phyloP scores from a whole-genome alignment of 106 monocot genomes.

The Dendrobium nobile region DNA sequence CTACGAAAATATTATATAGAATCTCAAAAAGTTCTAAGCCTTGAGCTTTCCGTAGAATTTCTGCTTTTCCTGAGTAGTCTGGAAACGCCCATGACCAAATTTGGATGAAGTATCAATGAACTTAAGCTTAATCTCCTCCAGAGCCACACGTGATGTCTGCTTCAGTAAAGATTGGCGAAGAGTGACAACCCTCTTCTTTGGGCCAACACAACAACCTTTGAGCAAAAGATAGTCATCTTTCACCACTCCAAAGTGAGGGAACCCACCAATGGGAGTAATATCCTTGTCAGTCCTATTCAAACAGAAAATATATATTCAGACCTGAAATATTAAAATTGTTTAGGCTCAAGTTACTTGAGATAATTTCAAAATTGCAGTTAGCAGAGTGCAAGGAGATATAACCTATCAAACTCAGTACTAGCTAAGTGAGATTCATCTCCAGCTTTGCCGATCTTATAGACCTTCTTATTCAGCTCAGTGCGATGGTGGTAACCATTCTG shows the following conservation, averaged over 20 bases:
- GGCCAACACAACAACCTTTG: constrained; percentile 65
- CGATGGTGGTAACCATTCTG: constrained; percentile 77
- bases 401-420: constrained; percentile 52
- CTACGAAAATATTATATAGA: too few species aligned
- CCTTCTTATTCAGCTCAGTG: constrained; percentile 69
- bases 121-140: constrained; percentile 77
- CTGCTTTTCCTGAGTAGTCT: constrained; percentile 60
- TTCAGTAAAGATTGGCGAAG: constrained; percentile 60
- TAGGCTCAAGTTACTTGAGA: too few species aligned
- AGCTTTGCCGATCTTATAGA: constrained; percentile 57
- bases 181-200: constrained; percentile 64
- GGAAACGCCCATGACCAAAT: constrained; percentile 68
- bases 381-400: not conserved
- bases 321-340: too few species aligned
- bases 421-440: constrained; percentile 52
- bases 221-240: constrained; percentile 60
- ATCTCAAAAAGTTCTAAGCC: constrained; percentile 13
- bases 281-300: constrained; percentile 58
- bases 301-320: not conserved
- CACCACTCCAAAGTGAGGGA: constrained; percentile 61
- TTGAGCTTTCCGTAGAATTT: constrained; percentile 62
- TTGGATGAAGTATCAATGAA: constrained; percentile 76
- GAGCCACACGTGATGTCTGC: constrained; percentile 50
- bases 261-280: constrained; percentile 74
- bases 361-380: too few species aligned